Base-by-base conservation (phyloP, 2,329 filamentous ascomycete species). In the Cladosporium sphaerospermum region DNA sequence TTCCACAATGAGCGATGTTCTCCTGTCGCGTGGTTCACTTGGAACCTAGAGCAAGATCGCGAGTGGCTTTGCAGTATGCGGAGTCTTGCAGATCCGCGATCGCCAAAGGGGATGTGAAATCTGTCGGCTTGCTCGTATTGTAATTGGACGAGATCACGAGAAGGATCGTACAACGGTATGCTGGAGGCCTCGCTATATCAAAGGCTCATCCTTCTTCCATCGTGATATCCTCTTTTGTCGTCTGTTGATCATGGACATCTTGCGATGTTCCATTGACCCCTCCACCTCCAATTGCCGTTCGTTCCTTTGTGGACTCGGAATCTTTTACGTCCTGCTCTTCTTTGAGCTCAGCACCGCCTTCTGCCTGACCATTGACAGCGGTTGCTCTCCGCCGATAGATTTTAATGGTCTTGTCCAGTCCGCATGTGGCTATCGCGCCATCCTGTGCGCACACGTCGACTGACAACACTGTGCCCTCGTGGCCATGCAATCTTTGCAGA, bases 401-500 rank as follows among this genome's bases (percentile, higher is more conserved):
- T 52, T 78, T 76, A 16, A 87, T 75, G 2, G 79, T 83, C 57
- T 75, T 74, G 64, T 87, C 84, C 37, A 83, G 57, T 0, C 84
- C 80, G 53, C 80, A 82, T 58, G 82, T 86, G 4, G 79, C 83
- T 40, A 87, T 72, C 16, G 78, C 71, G 36, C 72, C 73, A 47
- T 75, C 74, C 9, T 72, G 73, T 23, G 75, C 74, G 63, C 80
- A 80, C 6, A 83, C 79, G 58, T 84, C 78, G 9, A 85, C 81
- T 0, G 77, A 74, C 34, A 85, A 67, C 5, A 86, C 78, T 3
- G 78, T 75, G 40, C 80, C 82, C 1, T 78, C 75, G 56, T 83
- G 80, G 1, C 76, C 76, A 23, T 77, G 71, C 9, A 83, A 65
- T 16, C 74, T 72, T 75, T 96, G 91, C 16, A 96, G 73, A 2